These are phyloP conservation scores for Pholiota conissans DNA, from an alignment of 768 basidiomycete species.

Conservation along the genomic window DNA sequence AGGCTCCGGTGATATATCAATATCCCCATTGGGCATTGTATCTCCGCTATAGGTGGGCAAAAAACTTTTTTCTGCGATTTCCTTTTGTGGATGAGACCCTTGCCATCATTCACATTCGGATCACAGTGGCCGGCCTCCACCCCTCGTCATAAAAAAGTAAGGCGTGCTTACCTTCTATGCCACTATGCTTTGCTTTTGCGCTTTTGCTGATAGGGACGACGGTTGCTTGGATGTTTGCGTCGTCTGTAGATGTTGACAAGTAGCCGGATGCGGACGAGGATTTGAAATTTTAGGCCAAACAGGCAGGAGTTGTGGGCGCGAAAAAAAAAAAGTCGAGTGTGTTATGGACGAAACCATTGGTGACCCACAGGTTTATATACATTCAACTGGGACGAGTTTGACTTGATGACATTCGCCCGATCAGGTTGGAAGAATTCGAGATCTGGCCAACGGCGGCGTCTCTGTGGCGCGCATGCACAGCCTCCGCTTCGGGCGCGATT, in stretches of 20 bases:
- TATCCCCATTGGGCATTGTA: slow-evolving; percentile 14
- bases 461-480: slow-evolving; percentile 3
- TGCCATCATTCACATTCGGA: slow-evolving; percentile 4
- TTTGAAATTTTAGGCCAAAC: neutral
- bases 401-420: slow-evolving; percentile 5
- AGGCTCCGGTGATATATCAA: neutral
- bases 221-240: neutral
- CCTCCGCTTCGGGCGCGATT: slow-evolving; percentile 13
- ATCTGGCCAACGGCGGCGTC: neutral
- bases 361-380: neutral
- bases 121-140: neutral
- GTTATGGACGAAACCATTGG: neutral
- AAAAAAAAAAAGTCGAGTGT: neutral
- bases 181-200: neutral
- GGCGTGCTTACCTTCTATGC: neutral
- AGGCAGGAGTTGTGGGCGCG: neutral
- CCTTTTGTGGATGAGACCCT: neutral
- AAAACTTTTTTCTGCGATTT: neutral
- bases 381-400: neutral
- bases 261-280: no score
- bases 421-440: slow-evolving; percentile 1
- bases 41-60: no score
- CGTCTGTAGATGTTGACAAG: no score
- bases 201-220: neutral
- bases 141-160: neutral